These are phyloP conservation scores for Lachancea dasiensis DNA, from an alignment of 805 yeast species.

Conservation along the genomic window DNA sequence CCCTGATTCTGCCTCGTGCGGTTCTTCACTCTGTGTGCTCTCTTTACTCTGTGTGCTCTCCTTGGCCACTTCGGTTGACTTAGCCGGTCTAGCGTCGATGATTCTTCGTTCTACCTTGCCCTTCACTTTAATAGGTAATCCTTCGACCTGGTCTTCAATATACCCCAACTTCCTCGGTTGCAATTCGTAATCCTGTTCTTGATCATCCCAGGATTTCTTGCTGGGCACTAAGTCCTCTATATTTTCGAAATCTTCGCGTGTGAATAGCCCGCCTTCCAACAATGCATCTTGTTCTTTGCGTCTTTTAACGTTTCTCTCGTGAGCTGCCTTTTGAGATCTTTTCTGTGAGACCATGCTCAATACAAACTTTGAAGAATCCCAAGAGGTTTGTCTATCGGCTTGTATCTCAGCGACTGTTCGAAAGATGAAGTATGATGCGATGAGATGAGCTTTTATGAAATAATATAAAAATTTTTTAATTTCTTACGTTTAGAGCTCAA, in stretches of 20 bases:
- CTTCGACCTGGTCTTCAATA: conserved; percentile 47
- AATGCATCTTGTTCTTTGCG: conserved; percentile 30
- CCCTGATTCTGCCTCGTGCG: conserved; percentile 15
- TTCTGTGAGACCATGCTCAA: conserved; percentile 27
- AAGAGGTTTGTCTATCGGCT: too few relatives aligned
- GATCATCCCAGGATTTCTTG: conserved; percentile 52
- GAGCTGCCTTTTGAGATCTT: conserved; percentile 24
- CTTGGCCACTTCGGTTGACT: conserved; percentile 8
- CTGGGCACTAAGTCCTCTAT: conserved; percentile 12
- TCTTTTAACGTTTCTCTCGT: conserved; percentile 27
- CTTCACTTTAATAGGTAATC: conserved; percentile 73
- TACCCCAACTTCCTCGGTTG: conserved; percentile 53
- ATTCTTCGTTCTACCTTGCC: conserved; percentile 71
- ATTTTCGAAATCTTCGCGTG: conserved; percentile 19
- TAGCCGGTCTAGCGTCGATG: conserved; percentile 23
- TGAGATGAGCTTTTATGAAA: conserved; percentile 12
- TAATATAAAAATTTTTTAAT: conserved; percentile 6
- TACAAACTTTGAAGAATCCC: too few relatives aligned
- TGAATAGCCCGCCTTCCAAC: conserved; percentile 22
- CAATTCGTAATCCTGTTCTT: conserved; percentile 74
- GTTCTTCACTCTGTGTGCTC: conserved; percentile 11
- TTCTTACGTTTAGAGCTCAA: conserved; percentile 10
- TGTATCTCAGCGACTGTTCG: background rate
- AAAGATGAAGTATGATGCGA: conserved; percentile 13
- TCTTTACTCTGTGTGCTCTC: too few relatives aligned